These are phyloP conservation scores for Rhizopus stolonifer DNA, from an alignment of 371 early-diverging fungal genomes.

Conservation along the genomic window DNA sequence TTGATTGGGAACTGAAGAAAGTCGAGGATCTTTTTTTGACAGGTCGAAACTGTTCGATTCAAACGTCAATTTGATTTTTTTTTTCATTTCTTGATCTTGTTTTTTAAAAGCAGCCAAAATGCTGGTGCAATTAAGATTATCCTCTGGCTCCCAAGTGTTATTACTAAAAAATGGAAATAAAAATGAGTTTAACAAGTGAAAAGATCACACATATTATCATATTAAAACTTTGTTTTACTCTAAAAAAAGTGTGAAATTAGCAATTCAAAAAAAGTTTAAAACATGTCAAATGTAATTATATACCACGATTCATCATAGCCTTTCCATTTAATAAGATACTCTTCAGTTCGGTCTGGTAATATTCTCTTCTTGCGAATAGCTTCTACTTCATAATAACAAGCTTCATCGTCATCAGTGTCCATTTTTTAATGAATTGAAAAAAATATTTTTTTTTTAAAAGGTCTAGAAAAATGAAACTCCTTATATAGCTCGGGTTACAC, in stretches of 20 bases:
- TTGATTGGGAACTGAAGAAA: too few species aligned
- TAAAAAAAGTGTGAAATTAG: neutral
- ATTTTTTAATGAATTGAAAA: too few species aligned
- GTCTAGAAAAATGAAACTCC: too few species aligned
- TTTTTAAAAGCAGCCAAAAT: slow-evolving; percentile 5
- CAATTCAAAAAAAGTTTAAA: neutral
- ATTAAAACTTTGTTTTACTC: neutral
- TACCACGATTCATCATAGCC: slow-evolving; percentile 21
- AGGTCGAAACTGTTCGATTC: too few species aligned
- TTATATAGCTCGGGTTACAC: too few species aligned
- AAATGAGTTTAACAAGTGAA: too few species aligned
- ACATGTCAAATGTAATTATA: neutral
- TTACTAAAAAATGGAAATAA: slow-evolving; percentile 4
- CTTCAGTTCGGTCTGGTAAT: neutral
- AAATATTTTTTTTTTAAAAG: too few species aligned
- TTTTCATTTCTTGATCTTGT: neutral
- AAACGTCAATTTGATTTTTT: neutral
- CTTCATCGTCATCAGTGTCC: neutral
- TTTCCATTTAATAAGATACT: slow-evolving; percentile 28
- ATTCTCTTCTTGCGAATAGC: slow-evolving; percentile 8
- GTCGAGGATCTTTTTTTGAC: too few species aligned
- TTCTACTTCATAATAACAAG: slow-evolving; percentile 1
- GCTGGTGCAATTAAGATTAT: slow-evolving; percentile 19
- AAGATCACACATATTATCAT: too few species aligned
- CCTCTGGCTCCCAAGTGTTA: slow-evolving; percentile 28